These are phyloP conservation scores for Nakaseomyces bracarensis DNA, from an alignment of 1,139 yeast genomes.

Conservation along the genomic window DNA sequence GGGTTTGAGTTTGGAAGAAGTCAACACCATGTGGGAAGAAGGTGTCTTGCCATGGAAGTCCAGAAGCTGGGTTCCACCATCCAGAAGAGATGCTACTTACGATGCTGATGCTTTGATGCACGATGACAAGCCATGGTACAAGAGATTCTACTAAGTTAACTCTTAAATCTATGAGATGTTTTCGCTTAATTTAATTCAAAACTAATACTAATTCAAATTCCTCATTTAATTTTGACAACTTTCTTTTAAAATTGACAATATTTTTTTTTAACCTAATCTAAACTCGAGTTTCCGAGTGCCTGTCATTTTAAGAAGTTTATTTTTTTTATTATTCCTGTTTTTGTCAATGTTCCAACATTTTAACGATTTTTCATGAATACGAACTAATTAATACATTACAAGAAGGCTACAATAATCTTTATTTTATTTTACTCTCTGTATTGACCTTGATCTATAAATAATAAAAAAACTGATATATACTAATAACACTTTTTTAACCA, in stretches of 20 bases:
- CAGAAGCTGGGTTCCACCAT: constrained; percentile 27
- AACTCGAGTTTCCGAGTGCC: background rate
- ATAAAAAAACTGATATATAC: background rate
- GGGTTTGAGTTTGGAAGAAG: constrained; percentile 66
- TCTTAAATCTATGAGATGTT: background rate
- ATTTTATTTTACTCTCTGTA: background rate
- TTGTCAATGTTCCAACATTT: constrained; percentile 5
- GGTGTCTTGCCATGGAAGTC: constrained; percentile 43
- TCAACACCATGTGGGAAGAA: constrained; percentile 49
- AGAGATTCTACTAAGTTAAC: constrained; percentile 22
- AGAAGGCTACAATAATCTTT: background rate
- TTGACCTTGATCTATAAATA: background rate
- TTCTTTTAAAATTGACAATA: background rate
- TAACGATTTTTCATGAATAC: constrained; percentile 6
- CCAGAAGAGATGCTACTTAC: constrained; percentile 31
- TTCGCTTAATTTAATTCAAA: constrained; percentile 1
- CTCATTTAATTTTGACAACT: no score
- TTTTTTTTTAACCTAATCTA: background rate
- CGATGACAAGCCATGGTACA: constrained; percentile 25
- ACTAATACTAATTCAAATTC: constrained; percentile 4
- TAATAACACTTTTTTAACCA: background rate
- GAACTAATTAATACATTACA: constrained; percentile 3
- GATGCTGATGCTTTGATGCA: constrained; percentile 21
- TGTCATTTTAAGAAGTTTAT: background rate
- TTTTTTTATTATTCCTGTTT: constrained; percentile 4